Evolutionary conservation across 345 rosid genomes (phyloP).

Genomic region (Gynandropsis gynandra): DNA sequence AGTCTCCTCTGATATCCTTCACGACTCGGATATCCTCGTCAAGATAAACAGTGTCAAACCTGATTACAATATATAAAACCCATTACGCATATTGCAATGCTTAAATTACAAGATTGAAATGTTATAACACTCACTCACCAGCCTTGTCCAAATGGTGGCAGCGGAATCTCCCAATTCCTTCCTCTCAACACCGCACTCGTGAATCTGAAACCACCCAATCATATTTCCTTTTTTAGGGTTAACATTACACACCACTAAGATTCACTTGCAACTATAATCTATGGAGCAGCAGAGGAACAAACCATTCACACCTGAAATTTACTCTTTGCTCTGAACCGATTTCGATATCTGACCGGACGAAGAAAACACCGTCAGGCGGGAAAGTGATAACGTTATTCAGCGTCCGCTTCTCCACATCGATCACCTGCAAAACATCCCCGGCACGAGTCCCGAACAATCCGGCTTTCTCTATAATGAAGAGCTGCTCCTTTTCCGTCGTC

Average conservation of each 20-base stretch:
- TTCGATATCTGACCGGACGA: conserved; percentile 63
- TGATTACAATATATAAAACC: no score
- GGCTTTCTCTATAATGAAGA: conserved; percentile 81
- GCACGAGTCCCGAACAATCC: conserved; percentile 59
- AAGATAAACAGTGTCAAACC: conserved; percentile 62
- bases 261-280: background rate
- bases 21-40: conserved; percentile 69
- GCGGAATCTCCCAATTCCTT: conserved; percentile 63
- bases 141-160: conserved; percentile 92
- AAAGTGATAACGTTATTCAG: conserved; percentile 84
- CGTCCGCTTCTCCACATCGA: conserved; percentile 48
- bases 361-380: conserved; percentile 90
- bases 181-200: conserved; percentile 74
- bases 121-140: no score
- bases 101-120: no score
- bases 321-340: conserved; percentile 72
- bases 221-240: background rate
- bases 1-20: conserved; percentile 72
- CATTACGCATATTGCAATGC: background rate
- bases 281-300: background rate
- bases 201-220: conserved; percentile 35
- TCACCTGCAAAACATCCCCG: conserved; percentile 88
- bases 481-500: conserved; percentile 96
- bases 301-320: conserved; percentile 58
- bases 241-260: background rate